Evolutionary conservation across 352 stramenopile genomes (phyloP).

Genomic region (Achlya hypogyna): DNA sequence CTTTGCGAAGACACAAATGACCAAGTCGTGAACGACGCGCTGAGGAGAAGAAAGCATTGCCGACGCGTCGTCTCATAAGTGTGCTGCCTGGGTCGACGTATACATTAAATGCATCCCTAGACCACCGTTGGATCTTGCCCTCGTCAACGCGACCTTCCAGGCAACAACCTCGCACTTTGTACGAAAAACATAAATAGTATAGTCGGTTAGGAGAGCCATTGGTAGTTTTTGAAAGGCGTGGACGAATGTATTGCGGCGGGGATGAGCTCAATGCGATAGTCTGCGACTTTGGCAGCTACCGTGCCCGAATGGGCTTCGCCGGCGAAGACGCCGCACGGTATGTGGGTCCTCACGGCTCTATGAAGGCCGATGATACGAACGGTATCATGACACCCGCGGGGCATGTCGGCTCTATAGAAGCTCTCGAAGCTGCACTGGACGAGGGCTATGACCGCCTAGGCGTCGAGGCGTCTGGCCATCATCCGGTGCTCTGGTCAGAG

Average conservation of each 20-base stretch:
- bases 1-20: too few species aligned
- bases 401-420: slow-evolving; percentile 40
- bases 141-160: too few species aligned
- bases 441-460: not conserved
- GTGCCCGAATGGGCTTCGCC: slow-evolving; percentile 77
- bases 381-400: slow-evolving; percentile 16
- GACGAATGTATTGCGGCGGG: slow-evolving; percentile 20
- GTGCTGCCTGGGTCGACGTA: too few species aligned
- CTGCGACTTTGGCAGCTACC: slow-evolving; percentile 65
- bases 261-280: slow-evolving; percentile 69
- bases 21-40: too few species aligned
- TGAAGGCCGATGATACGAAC: slow-evolving; percentile 20
- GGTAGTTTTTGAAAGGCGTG: not conserved
- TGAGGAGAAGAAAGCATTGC: too few species aligned
- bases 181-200: not conserved
- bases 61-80: too few species aligned
- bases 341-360: slow-evolving; percentile 19
- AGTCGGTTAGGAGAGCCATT: not conserved
- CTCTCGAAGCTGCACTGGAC: slow-evolving; percentile 22
- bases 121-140: too few species aligned
- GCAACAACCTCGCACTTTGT: not conserved
- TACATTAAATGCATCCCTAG: too few species aligned
- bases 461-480: not conserved
- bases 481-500: slow-evolving; percentile 10
- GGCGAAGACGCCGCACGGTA: slow-evolving; percentile 78